Percentiles rank a stretch among this genome's conserved stretches.
phyloP scores from a whole-genome alignment of 2,329 filamentous ascomycete genomes.

The Fusarium equiseti region DNA sequence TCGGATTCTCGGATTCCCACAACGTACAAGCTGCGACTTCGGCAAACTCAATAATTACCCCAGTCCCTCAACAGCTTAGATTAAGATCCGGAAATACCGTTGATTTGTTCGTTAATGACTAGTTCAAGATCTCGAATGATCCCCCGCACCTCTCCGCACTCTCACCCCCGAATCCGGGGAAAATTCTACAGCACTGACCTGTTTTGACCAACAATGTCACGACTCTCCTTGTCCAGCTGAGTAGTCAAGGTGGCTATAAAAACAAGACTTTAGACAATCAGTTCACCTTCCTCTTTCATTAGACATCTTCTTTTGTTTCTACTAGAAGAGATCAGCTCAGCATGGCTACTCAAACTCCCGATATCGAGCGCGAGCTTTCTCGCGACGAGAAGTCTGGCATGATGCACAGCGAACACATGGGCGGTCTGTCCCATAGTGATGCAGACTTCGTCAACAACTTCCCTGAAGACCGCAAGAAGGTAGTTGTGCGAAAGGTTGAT shows the following conservation, averaged over 20 bases:
- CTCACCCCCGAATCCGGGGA: slow-evolving; percentile 24
- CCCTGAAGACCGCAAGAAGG: slow-evolving; percentile 4
- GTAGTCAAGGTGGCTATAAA: not conserved
- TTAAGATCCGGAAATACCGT: not conserved
- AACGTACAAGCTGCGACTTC: no score
- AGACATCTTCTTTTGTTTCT: not conserved
- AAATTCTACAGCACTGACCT: slow-evolving; percentile 1
- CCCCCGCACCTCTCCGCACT: slow-evolving; percentile 34
- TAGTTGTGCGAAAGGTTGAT: slow-evolving; percentile 15
- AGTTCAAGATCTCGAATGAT: slow-evolving; percentile 1
- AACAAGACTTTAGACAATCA: not conserved
- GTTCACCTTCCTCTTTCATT: not conserved
- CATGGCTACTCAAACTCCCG: slow-evolving; percentile 30
- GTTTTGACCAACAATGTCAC: not conserved
- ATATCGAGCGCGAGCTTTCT: slow-evolving; percentile 43
- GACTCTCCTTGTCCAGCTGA: not conserved
- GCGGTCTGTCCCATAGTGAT: not conserved
- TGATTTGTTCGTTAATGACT: not conserved
- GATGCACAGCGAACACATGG: slow-evolving; percentile 41
- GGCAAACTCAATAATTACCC: slow-evolving; percentile 1
- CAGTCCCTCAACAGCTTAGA: not conserved
- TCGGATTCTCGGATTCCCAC: not conserved
- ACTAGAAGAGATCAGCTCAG: slow-evolving; percentile 6
- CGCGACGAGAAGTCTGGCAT: slow-evolving; percentile 42
- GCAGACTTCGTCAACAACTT: slow-evolving; percentile 17